Conservation (phyloP, 1,284 basidiomycete genomes). For the Sporisorium exsertum region DNA sequence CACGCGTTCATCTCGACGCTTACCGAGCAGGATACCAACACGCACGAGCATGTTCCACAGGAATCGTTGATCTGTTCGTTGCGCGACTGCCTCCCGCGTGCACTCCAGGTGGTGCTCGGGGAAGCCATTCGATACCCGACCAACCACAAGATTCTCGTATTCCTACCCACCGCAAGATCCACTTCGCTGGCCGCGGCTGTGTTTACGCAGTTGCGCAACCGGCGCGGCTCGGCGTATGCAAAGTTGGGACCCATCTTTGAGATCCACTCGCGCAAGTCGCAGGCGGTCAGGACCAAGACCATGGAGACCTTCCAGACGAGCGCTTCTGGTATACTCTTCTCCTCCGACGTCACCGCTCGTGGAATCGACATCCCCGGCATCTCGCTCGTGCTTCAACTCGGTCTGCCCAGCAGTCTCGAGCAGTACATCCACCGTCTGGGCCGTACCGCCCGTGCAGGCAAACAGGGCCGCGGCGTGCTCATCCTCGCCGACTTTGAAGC, state of each 20-base stretch:
- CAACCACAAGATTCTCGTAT: conserved; percentile 70
- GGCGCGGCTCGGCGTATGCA: conserved; percentile 19
- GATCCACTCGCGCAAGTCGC: conserved; percentile 58
- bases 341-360: conserved; percentile 89
- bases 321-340: conserved; percentile 78
- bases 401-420: conserved; percentile 52
- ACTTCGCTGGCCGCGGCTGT: conserved; percentile 74
- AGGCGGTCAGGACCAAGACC: conserved; percentile 46
- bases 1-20: conserved; percentile 78
- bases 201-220: conserved; percentile 28
- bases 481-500: conserved; percentile 75
- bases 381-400: conserved; percentile 76
- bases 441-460: conserved; percentile 73
- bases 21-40: conserved; percentile 75
- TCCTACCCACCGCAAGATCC: conserved; percentile 79
- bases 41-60: conserved; percentile 78
- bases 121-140: conserved; percentile 64
- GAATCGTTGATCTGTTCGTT: conserved; percentile 45
- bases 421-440: conserved; percentile 72
- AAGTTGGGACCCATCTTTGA: conserved; percentile 46
- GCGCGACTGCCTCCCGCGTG: conserved; percentile 72
- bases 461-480: conserved; percentile 74
- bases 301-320: conserved; percentile 72
- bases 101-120: conserved; percentile 68
- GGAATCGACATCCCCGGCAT: conserved; percentile 74